phyloP scores from a whole-genome alignment of 2,329 filamentous ascomycete species.

The Hortaea sp. region DNA sequence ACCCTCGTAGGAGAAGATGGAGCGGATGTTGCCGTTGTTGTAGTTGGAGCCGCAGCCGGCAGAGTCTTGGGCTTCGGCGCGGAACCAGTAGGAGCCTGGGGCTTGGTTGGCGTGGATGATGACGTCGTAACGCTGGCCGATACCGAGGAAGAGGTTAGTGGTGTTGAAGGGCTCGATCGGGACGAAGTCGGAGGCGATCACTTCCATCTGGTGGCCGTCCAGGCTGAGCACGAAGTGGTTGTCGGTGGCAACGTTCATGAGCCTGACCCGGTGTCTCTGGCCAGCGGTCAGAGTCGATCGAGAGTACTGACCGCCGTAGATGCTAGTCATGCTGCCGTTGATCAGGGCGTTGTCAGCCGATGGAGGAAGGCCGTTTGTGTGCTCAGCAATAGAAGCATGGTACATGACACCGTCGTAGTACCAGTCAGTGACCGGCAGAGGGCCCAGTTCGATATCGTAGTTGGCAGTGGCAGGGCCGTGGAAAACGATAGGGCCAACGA shows the following conservation, averaged over 20 bases:
- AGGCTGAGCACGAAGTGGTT: slow-evolving; percentile 32
- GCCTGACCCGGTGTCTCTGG: slow-evolving; percentile 33
- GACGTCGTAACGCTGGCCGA: slow-evolving; percentile 33
- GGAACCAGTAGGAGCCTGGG: slow-evolving; percentile 27
- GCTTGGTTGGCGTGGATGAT: slow-evolving; percentile 29
- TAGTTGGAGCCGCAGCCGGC: slow-evolving; percentile 24
- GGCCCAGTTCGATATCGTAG: slow-evolving; percentile 55
- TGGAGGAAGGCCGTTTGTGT: slow-evolving; percentile 19
- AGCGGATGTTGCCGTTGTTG: slow-evolving; percentile 21
- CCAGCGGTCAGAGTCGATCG: slow-evolving; percentile 26
- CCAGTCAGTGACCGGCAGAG: slow-evolving; percentile 54
- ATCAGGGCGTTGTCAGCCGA: slow-evolving; percentile 43
- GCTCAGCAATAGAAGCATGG: slow-evolving; percentile 21
- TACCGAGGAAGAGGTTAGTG: slow-evolving; percentile 23
- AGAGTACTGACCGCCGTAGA: slow-evolving; percentile 21
- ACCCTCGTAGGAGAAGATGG: slow-evolving; percentile 33
- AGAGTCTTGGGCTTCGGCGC: slow-evolving; percentile 19
- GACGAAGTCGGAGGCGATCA: slow-evolving; percentile 29
- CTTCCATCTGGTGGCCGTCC: slow-evolving; percentile 25
- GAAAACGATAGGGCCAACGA: slow-evolving; percentile 52
- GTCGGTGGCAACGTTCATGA: slow-evolving; percentile 39
- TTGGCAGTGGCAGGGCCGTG: slow-evolving; percentile 48
- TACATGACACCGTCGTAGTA: slow-evolving; percentile 20
- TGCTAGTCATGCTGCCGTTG: slow-evolving; percentile 30
- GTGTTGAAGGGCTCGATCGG: slow-evolving; percentile 24